Evolutionary conservation across 1,284 basidiomycete genomes (phyloP), one percentile per base, ranked within the genome.

Genomic region (Hypsizygus ulmarius): DNA sequence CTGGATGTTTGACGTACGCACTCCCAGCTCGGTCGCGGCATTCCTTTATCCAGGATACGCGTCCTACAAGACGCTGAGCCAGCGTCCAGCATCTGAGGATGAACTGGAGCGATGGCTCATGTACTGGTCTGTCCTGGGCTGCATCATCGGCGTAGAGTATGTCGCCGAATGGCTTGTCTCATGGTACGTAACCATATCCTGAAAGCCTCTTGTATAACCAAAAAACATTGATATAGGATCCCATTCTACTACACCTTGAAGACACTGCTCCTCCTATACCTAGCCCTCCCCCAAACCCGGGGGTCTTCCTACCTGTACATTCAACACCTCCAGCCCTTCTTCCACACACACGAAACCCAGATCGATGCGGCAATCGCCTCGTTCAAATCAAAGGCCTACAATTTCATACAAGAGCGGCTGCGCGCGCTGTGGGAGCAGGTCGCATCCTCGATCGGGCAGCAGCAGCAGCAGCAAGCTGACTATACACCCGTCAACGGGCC

Each of bases 61-160:
- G 32, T 91, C 89, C 18, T 93, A 90, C 72, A 93, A 93, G 72
- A 80, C 82, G 0, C 75, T 92, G 29, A 86, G 84, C 39, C 84
- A 87, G 60, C 75, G 89, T 37, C 87, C 89, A 30, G 86, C 87
- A 0, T 82, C 85, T 3, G 85, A 90, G 58, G 81, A 76, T 38
- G 86, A 90, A 25, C 73, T 93, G 5, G 90, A 93, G 63, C 71
- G 86, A 68, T 92, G 90, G 90, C 72, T 92, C 43, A 93, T 91
- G 89, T 93, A 92, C 60, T 93, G 90, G 90, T 85, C 82, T 27
- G 89, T 93, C 0, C 78, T 93, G 9, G 90, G 87, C 0, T 84
- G 82, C 60, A 78, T 92, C 51, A 74, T 90, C 28, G 79, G 78
- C 4, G 69, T 86, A 14, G 90, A 93, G 63, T 84, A 84, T 57